Conservation (phyloP, 164 flowering plant species). For the Akebia trifoliata region DNA sequence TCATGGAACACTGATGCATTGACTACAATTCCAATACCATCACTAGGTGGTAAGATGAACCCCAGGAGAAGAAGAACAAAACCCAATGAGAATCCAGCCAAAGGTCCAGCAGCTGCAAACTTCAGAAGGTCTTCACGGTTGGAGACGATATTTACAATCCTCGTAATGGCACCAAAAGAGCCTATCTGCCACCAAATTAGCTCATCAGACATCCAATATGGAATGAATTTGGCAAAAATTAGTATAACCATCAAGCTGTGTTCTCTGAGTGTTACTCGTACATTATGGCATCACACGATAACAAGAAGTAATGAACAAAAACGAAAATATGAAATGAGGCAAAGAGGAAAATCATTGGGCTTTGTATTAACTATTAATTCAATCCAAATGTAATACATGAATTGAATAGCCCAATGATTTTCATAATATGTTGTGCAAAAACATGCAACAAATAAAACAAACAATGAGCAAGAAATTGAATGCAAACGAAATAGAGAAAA, state of each 20-base stretch:
- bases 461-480: too few species aligned
- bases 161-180: constrained; percentile 93
- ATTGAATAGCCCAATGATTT: too few species aligned
- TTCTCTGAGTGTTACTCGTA: neutral
- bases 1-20: constrained; percentile 91
- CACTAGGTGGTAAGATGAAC: constrained; percentile 81
- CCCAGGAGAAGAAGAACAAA: constrained; percentile 76
- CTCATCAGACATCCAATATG: constrained; percentile 25
- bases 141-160: constrained; percentile 73
- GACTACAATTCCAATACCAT: constrained; percentile 83
- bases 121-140: constrained; percentile 94
- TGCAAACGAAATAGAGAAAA: too few species aligned
- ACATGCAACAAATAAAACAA: too few species aligned
- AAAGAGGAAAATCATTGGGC: too few species aligned
- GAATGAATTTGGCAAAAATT: neutral
- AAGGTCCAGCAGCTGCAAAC: constrained; percentile 80
- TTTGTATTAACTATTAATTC: too few species aligned
- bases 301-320: neutral
- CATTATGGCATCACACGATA: too few species aligned
- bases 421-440: too few species aligned
- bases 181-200: constrained; percentile 85
- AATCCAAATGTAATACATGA: too few species aligned
- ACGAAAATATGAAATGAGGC: neutral
- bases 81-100: constrained; percentile 89
- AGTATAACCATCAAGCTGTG: neutral